These are phyloP conservation scores for Kodamaea arcana DNA, from an alignment of 1,139 yeast species.

Conservation along the genomic window DNA sequence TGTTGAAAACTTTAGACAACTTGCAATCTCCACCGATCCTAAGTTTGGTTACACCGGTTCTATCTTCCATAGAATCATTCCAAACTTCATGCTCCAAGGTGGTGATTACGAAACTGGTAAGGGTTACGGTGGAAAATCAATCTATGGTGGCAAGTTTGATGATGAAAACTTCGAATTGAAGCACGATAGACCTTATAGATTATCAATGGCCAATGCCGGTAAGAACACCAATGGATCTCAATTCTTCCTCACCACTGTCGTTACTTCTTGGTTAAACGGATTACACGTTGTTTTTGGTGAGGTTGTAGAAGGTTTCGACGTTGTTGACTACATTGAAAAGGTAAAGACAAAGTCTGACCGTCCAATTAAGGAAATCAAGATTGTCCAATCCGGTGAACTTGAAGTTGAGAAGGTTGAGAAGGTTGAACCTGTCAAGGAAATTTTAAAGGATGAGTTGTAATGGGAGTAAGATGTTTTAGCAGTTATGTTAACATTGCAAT, in stretches of 20 bases:
- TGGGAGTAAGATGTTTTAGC: too few relatives aligned
- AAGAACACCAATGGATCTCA: constrained; percentile 61
- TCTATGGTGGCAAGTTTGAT: constrained; percentile 52
- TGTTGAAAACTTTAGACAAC: constrained; percentile 53
- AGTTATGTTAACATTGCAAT: too few relatives aligned
- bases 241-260: constrained; percentile 61
- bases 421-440: constrained; percentile 9
- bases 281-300: constrained; percentile 81
- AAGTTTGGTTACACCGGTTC: constrained; percentile 48
- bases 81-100: constrained; percentile 59
- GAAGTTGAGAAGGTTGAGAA: constrained; percentile 20
- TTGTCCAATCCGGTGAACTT: constrained; percentile 45
- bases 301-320: constrained; percentile 64
- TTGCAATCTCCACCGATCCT: constrained; percentile 60
- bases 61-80: constrained; percentile 55
- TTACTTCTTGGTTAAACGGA: constrained; percentile 63
- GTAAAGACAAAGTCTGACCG: constrained; percentile 49
- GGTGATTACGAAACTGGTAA: constrained; percentile 59
- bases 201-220: constrained; percentile 66
- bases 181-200: constrained; percentile 56
- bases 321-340: constrained; percentile 52
- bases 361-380: constrained; percentile 51
- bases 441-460: constrained; percentile 29
- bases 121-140: constrained; percentile 59
- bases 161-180: constrained; percentile 56